Conservation (phyloP, 2,329 filamentous ascomycete species). For the Septoria petroselini region DNA sequence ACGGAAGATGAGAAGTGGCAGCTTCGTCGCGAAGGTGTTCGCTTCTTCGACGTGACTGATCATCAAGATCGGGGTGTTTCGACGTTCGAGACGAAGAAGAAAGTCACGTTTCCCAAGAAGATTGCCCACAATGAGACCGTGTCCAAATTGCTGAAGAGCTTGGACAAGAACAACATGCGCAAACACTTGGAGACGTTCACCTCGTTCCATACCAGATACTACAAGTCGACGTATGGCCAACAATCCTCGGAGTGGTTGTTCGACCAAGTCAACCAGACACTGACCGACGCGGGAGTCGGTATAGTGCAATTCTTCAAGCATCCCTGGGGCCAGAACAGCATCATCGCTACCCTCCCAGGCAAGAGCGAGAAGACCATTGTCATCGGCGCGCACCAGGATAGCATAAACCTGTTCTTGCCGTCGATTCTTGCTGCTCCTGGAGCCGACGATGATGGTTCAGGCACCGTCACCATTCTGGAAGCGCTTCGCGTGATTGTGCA, state of each 20-base stretch:
- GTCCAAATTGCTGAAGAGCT: conserved; percentile 61
- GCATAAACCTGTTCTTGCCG: conserved; percentile 87
- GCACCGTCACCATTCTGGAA: conserved; percentile 84
- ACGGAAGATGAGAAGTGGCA: conserved; percentile 96
- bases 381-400: conserved; percentile 74
- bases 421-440: conserved; percentile 80
- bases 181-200: conserved; percentile 75
- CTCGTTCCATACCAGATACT: conserved; percentile 78
- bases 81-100: conserved; percentile 31
- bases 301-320: conserved; percentile 73
- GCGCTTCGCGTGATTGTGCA: conserved; percentile 74
- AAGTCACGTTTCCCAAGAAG: conserved; percentile 65
- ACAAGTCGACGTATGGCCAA: conserved; percentile 72
- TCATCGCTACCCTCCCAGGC: conserved; percentile 89
- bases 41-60: conserved; percentile 93
- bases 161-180: conserved; percentile 74
- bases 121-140: conserved; percentile 65
- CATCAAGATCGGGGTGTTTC: conserved; percentile 28
- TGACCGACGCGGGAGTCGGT: conserved; percentile 70
- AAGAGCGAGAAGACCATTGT: conserved; percentile 79
- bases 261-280: conserved; percentile 66
- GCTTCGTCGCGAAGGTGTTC: conserved; percentile 72
- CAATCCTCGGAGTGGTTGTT: conserved; percentile 88
- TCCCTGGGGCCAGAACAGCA: conserved; percentile 79
- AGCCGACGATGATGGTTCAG: conserved; percentile 92